Conservation (phyloP, 2,329 filamentous ascomycete species). For the Rutstroemia sp. region DNA sequence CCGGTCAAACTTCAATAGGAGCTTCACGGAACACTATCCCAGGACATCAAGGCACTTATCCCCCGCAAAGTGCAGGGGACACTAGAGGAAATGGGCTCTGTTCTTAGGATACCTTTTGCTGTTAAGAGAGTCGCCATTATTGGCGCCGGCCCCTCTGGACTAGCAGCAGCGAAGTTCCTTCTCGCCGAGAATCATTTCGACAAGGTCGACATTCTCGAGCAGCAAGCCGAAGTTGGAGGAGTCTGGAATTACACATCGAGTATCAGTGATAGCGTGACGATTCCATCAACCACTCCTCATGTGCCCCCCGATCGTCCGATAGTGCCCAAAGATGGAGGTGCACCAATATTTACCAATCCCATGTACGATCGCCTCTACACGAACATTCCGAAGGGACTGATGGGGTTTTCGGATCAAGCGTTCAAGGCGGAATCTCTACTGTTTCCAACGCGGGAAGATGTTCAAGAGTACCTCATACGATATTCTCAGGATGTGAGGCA, state of each 20-base stretch:
- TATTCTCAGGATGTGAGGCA: conserved; percentile 59
- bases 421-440: conserved; percentile 60
- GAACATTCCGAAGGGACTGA: conserved; percentile 76
- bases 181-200: conserved; percentile 63
- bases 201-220: conserved; percentile 72
- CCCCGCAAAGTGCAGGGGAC: no score
- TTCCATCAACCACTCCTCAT: conserved; percentile 65
- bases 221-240: conserved; percentile 68
- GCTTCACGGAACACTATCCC: no score
- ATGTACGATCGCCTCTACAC: conserved; percentile 79
- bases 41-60: no score
- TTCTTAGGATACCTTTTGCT: conserved; percentile 17
- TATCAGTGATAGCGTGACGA: conserved; percentile 37
- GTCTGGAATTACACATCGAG: conserved; percentile 71
- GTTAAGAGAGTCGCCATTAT: conserved; percentile 66
- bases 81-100: conserved; percentile 20
- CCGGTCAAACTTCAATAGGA: no score
- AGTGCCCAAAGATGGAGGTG: conserved; percentile 32
- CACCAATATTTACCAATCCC: conserved; percentile 65
- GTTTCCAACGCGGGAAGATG: conserved; percentile 65
- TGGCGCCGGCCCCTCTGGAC: conserved; percentile 73
- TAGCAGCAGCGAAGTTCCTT: conserved; percentile 76
- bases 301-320: conserved; percentile 56
- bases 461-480: conserved; percentile 64
- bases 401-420: conserved; percentile 67